Evolutionary conservation across 805 yeast species (phyloP), one percentile per base, ranked within the genome.

Genomic region (Schwanniomyces polymorphus): DNA sequence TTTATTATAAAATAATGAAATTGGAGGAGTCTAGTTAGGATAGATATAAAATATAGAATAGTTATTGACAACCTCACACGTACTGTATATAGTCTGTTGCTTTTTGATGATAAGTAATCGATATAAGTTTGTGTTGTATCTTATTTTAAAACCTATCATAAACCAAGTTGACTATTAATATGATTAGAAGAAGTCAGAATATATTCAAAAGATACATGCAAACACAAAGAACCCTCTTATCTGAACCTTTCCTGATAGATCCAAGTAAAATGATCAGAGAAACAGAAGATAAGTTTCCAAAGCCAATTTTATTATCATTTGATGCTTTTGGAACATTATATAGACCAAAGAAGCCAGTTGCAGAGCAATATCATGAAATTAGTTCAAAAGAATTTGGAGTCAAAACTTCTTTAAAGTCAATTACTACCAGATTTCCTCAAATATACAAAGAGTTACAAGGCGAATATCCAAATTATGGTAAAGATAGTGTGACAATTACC

Each of bases 281-380:
- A 27, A 56, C 68, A 0, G 48, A 53, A 7, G 35, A 53, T 17
- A 40, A 48, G 42, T 68, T 66, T 55, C 48, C 77, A 54, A 46
- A 72, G 58, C 83, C 85, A 5, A 68, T 66, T 34, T 59, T 84
- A 3, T 63, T 86, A 0, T 80, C 90, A 0, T 75, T 85, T 45
- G 92, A 86, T 62, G 87, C 85, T 0, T 86, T 83, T 64, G 83
- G 81, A 38, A 86, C 91, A 0, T 60, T 86, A 7, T 85, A 83
- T 58, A 67, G 78, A 0, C 86, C 91, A 2, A 70, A 68, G 16
- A 64, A 65, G 26, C 80, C 87, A 0, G 77, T 85, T 0, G 63
- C 78, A 35, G 63, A 67, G n/a, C 84, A 79, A 50, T 86, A 86
- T 56, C 67, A 74, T 38, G 60, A 66, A 2, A 74, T 83, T 4